Percentiles rank a stretch among this genome's conserved stretches.
Evolutionary conservation across 2,329 filamentous ascomycete species (phyloP).

Genomic region (Aspergillus brunneoviolaceus): DNA sequence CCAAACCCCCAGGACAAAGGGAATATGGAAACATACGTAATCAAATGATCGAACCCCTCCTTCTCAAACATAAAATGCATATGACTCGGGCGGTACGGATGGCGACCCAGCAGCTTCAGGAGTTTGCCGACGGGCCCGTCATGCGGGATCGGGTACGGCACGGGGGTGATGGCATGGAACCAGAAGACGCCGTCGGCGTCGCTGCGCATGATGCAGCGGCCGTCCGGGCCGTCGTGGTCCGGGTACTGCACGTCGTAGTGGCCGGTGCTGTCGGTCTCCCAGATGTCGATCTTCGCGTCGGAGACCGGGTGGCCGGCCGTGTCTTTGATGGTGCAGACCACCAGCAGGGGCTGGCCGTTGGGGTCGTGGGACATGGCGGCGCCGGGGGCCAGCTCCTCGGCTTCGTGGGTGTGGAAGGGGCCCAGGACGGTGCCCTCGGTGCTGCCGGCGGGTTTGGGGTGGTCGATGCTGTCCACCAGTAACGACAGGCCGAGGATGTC

Average conservation of each 20-base stretch:
- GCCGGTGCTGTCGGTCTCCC: slow-evolving; percentile 80
- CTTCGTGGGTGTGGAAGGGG: slow-evolving; percentile 81
- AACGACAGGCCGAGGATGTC: slow-evolving; percentile 77
- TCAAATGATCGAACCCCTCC: slow-evolving; percentile 72
- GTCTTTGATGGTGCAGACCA: slow-evolving; percentile 71
- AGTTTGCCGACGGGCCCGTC: slow-evolving; percentile 80
- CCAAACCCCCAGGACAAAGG: too few species aligned
- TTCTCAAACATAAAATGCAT: slow-evolving; percentile 91
- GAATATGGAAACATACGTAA: slow-evolving; percentile 59
- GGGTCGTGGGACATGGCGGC: slow-evolving; percentile 66
- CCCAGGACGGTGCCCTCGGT: slow-evolving; percentile 81
- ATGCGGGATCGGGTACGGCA: slow-evolving; percentile 80
- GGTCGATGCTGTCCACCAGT: slow-evolving; percentile 78
- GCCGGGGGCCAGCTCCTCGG: slow-evolving; percentile 57
- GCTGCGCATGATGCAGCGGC: slow-evolving; percentile 67
- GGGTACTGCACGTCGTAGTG: slow-evolving; percentile 80
- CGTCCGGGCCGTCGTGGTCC: slow-evolving; percentile 64
- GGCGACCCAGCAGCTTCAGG: slow-evolving; percentile 64
- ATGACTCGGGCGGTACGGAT: slow-evolving; percentile 74
- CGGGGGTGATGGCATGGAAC: slow-evolving; percentile 81
- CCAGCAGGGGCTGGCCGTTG: slow-evolving; percentile 67
- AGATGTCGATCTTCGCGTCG: slow-evolving; percentile 74
- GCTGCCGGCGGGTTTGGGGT: slow-evolving; percentile 68
- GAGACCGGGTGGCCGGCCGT: slow-evolving; percentile 61
- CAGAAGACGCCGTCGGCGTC: slow-evolving; percentile 75